Evolutionary conservation across 352 stramenopile genomes (phyloP), one percentile per base, ranked within the genome.

Genomic region (Phytophthora litchii): DNA sequence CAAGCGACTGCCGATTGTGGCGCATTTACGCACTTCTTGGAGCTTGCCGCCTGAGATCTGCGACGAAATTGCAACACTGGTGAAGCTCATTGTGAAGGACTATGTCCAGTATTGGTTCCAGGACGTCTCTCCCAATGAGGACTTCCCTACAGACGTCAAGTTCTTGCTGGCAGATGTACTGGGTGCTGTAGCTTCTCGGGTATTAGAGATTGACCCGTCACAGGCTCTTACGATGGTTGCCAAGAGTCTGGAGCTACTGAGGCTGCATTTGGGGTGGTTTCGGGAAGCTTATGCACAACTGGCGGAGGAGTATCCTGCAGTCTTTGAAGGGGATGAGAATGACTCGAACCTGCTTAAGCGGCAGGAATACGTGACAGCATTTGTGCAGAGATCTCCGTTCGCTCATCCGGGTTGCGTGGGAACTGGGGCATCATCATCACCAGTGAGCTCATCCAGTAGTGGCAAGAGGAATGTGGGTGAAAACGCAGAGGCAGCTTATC

Each of bases 231-330:
- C 72, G 34, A 75, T 91, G 52, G 64, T 70, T 8, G 73, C 84
- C 35, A 88, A 84, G 59, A 71, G 64, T 42, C 58, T 89, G 3
- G 81, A 93, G 58, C 54, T 93, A 10, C 51, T 91, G 55, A 78
- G 78, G 11, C 52, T 93, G 42, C 84, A 93, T 53, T 61, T 93
- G 29, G 80, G 77, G 6, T 93, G 84, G 84, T 93, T 93, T 63
- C 74, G 84, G 14, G 84, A 93, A 60, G 71, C 77, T 10, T 93
- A 86, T 37, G 84, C 78, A 35, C 71, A 87, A 49, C 55, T 92
- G 13, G 70, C 76, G 0, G 80, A 90, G 36, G 71, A 88, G 27
- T 76, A 80, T 21, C 84, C 84, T 31, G 57, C 57, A 1, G 64
- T 79, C 6, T 93, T 93, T 64, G 62, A 76, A 60, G 72, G 57